Conservation (phyloP, 495 filamentous ascomycete genomes). For the Xylaria acuta region DNA sequence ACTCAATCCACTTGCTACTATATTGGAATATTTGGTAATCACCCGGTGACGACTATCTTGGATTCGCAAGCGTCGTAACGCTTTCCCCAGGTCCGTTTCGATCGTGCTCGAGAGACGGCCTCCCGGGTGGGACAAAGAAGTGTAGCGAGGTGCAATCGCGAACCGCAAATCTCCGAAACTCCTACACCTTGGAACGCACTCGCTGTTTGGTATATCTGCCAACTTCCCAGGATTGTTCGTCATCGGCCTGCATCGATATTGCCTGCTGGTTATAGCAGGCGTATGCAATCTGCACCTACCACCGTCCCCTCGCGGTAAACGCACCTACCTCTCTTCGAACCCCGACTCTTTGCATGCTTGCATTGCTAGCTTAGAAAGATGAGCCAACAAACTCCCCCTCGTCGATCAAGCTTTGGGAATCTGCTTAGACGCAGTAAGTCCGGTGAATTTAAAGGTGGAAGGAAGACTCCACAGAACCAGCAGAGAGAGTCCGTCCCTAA, state of each 20-base stretch:
- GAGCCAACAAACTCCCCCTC: constrained; percentile 47
- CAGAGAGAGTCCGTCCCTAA: constrained; percentile 71
- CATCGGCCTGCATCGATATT: constrained; percentile 20
- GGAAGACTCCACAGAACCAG: constrained; percentile 69
- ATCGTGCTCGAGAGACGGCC: background rate
- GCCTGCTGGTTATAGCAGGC: constrained; percentile 9
- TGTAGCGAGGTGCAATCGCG: constrained; percentile 7
- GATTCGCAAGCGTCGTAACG: background rate
- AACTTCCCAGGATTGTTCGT: constrained; percentile 9
- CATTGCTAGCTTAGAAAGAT: constrained; percentile 42
- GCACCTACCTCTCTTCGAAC: constrained; percentile 25
- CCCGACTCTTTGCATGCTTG: constrained; percentile 30
- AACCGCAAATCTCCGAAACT: constrained; percentile 6
- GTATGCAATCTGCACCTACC: constrained; percentile 22
- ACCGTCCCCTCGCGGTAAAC: constrained; percentile 27
- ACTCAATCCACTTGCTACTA: constrained; percentile 6
- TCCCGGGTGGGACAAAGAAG: background rate
- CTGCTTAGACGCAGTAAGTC: constrained; percentile 86
- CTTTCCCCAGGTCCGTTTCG: background rate
- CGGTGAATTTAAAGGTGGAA: constrained; percentile 70
- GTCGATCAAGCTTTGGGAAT: constrained; percentile 63
- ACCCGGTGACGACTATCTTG: background rate
- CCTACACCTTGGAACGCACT: constrained; percentile 6
- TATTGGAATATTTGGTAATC: constrained; percentile 13
- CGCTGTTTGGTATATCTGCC: constrained; percentile 15